Conservation (phyloP, 495 filamentous ascomycete species). For the Neurospora sp. region DNA sequence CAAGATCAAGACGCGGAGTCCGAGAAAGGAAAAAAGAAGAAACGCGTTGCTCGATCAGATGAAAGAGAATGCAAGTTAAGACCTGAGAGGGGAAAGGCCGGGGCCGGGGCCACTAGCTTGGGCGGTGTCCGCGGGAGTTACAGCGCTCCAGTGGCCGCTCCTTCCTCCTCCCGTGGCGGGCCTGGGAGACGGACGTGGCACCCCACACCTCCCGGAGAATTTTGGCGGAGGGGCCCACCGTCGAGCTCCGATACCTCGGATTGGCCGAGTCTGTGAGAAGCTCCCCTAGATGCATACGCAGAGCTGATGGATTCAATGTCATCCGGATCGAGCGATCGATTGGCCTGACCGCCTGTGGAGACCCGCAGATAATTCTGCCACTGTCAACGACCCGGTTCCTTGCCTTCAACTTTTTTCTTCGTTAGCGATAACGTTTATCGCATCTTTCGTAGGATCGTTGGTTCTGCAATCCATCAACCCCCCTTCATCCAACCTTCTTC, state of each 20-base stretch:
- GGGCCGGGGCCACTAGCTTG: slow-evolving; percentile 1
- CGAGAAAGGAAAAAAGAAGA: neutral
- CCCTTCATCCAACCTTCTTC: neutral
- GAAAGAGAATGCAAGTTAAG: neutral
- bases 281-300: neutral
- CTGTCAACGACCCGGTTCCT: slow-evolving; percentile 2
- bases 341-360: slow-evolving; percentile 1
- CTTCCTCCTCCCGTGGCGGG: neutral
- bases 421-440: slow-evolving; percentile 1
- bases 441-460: neutral
- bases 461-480: neutral
- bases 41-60: neutral
- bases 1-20: neutral
- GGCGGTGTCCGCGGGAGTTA: neutral
- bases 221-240: neutral
- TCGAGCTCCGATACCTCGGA: neutral
- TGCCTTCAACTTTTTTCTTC: slow-evolving; percentile 17
- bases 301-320: neutral
- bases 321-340: neutral
- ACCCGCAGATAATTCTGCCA: slow-evolving; percentile 9
- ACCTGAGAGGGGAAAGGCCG: neutral
- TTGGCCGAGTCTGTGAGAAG: neutral
- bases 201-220: neutral
- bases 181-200: neutral
- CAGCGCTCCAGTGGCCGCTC: neutral